These are phyloP conservation scores for Alnus glutinosa DNA, from an alignment of 306 rosid species.

Conservation along the genomic window DNA sequence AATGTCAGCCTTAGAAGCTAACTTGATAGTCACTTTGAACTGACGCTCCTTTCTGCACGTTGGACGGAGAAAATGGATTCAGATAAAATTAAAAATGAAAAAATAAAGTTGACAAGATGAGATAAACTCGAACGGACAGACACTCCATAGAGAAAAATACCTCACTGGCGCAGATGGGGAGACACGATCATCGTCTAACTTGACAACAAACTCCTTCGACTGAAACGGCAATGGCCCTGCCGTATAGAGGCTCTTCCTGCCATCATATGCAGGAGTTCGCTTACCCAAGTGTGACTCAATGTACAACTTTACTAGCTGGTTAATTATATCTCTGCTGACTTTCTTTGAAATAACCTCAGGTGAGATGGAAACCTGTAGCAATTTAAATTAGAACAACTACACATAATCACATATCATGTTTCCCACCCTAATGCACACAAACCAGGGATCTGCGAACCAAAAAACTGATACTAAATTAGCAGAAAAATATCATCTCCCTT, in stretches of 20 bases:
- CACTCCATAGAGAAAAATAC: slow-evolving; percentile 21
- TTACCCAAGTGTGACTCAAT: slow-evolving; percentile 30
- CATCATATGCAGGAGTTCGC: slow-evolving; percentile 59
- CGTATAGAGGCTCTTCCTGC: slow-evolving; percentile 56
- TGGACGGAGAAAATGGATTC: neutral
- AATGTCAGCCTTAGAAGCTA: slow-evolving; percentile 53
- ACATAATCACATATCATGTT: too few relatives aligned
- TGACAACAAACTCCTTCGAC: slow-evolving; percentile 48
- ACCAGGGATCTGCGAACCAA: too few relatives aligned
- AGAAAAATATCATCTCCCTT: too few relatives aligned
- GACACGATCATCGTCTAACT: slow-evolving; percentile 31
- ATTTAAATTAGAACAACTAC: neutral
- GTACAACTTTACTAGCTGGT: neutral
- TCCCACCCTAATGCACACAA: too few relatives aligned
- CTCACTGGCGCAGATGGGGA: slow-evolving; percentile 30
- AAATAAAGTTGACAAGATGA: neutral
- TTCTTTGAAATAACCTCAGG: slow-evolving; percentile 57
- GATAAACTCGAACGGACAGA: neutral
- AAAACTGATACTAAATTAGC: too few relatives aligned
- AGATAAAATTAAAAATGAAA: neutral
- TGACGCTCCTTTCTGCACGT: slow-evolving; percentile 43
- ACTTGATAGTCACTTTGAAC: slow-evolving; percentile 51
- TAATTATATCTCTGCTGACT: slow-evolving; percentile 38
- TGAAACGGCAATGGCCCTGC: slow-evolving; percentile 57
- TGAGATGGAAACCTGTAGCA: slow-evolving; percentile 49